A percentile compares a stretch with the other conserved stretches of the same genome.
phyloP scores from a whole-genome alignment of 2,329 filamentous ascomycete genomes.

The Xylaria sp. region DNA sequence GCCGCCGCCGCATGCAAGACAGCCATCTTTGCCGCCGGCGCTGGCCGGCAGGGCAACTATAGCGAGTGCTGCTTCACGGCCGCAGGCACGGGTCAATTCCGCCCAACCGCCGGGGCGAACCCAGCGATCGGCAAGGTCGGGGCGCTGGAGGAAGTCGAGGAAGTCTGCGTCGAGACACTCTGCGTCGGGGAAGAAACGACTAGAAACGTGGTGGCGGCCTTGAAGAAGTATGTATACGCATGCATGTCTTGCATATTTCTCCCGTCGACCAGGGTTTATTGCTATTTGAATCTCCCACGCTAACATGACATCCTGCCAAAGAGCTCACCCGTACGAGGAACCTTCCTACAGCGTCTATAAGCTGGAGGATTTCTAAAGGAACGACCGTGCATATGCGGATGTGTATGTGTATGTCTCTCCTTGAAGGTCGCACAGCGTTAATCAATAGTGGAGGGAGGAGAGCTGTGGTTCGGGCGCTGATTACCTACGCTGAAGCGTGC shows the following conservation, averaged over 20 bases:
- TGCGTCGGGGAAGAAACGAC: slow-evolving; percentile 69
- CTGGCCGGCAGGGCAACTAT: slow-evolving; percentile 64
- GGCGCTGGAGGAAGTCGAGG: slow-evolving; percentile 67
- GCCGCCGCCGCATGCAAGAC: slow-evolving; percentile 62
- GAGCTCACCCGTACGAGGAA: slow-evolving; percentile 65
- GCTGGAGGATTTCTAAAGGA: slow-evolving; percentile 56
- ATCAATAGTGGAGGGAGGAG: slow-evolving; percentile 10
- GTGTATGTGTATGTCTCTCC: not conserved
- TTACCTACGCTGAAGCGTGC: slow-evolving; percentile 4
- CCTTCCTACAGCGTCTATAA: slow-evolving; percentile 61
- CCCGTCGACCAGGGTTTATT: not conserved
- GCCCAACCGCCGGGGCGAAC: slow-evolving; percentile 69
- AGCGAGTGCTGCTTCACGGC: slow-evolving; percentile 65
- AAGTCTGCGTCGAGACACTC: slow-evolving; percentile 71
- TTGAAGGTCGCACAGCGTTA: slow-evolving; percentile 23
- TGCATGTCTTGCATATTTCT: slow-evolving; percentile 53
- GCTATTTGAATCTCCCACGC: slow-evolving; percentile 15
- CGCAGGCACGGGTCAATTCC: slow-evolving; percentile 72
- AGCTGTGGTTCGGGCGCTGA: slow-evolving; percentile 6
- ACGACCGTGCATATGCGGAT: not conserved
- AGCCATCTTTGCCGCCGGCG: slow-evolving; percentile 69
- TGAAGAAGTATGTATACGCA: slow-evolving; percentile 67
- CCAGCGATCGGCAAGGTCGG: slow-evolving; percentile 71
- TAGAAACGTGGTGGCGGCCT: slow-evolving; percentile 67
- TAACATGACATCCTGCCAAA: slow-evolving; percentile 39